Conservation (phyloP, 805 yeast species). For the Kuraishia capsulata region DNA sequence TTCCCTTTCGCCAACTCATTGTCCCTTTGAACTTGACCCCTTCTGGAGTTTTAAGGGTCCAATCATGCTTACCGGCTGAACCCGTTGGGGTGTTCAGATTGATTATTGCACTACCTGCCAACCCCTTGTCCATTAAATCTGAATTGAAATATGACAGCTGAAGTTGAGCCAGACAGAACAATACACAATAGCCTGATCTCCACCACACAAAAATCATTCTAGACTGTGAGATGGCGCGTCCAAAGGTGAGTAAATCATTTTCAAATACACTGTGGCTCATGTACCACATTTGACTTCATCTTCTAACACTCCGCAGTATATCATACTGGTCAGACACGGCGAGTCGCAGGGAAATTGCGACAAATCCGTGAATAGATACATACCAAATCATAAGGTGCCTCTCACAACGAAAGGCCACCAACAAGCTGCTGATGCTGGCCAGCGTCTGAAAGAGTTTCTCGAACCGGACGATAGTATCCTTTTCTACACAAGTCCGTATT, state of each 20-base stretch:
- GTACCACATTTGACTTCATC: neutral
- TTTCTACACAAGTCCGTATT: slow-evolving; percentile 82
- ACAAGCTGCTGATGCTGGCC: slow-evolving; percentile 57
- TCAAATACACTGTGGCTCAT: neutral
- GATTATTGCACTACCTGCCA: too few species aligned
- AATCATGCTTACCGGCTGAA: too few species aligned
- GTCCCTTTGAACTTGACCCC: too few species aligned
- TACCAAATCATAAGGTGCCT: slow-evolving; percentile 75
- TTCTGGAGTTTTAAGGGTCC: too few species aligned
- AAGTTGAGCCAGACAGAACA: too few species aligned
- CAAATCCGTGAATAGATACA: slow-evolving; percentile 65
- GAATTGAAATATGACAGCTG: too few species aligned
- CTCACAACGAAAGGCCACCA: slow-evolving; percentile 62
- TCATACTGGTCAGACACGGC: slow-evolving; percentile 81
- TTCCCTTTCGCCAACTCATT: too few species aligned
- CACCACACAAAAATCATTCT: too few species aligned
- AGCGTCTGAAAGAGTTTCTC: slow-evolving; percentile 32
- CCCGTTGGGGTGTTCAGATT: too few species aligned
- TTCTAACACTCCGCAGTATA: slow-evolving; percentile 22
- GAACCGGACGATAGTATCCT: slow-evolving; percentile 48
- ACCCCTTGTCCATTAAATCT: too few species aligned
- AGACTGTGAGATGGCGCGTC: slow-evolving; percentile 10
- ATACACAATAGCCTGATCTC: too few species aligned
- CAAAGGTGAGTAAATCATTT: slow-evolving; percentile 6
- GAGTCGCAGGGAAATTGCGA: slow-evolving; percentile 89